Evolutionary conservation across 2,329 filamentous ascomycete genomes (phyloP), one percentile per base, ranked within the genome.

Genomic region (Colletotrichum scovillei): DNA sequence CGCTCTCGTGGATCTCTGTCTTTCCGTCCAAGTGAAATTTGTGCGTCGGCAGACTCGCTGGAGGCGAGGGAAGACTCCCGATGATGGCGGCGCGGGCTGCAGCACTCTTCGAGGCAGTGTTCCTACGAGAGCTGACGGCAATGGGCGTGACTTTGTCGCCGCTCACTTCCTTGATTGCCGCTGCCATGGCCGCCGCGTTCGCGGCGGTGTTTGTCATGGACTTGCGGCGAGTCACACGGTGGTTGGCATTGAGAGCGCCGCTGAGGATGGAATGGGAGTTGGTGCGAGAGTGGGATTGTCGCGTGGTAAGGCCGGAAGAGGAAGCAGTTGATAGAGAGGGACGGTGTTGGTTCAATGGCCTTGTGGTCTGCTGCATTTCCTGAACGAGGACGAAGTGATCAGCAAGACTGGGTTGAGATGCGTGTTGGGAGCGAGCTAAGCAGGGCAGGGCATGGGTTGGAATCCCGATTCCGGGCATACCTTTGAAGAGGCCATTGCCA

Each of bases 141-240:
- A 93, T 92, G 53, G 85, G 92, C 68, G 86, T 82, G 63, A 86
- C 82, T 79, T 86, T 87, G 73, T 89, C 89, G 77, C 92, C 91
- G 76, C 92, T 90, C 26, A 53, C 52, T 80, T 94, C 93, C 79
- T 91, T 91, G 74, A 94, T 85, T 64, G 92, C 93, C 14, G 92
- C 92, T 38, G 93, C 93, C 75, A 96, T 86, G 67, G 93, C 94
- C 22, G 93, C 92, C 58, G 93, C 91, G 83, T 93, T 95, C 82
- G 90, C 88, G 60, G 88, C 89, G 59, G 92, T 90, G 76, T 91
- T 93, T 74, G 94, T 95, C 81, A 97, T 95, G 84, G 95, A 98
- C 90, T 98, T 98, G 79, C 97, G 92, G 79, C 96, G 94, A 78
- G 94, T 95, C 77, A 98, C 91, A 78, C 97, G 94, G 83, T 98